Conservation (phyloP, 2,329 filamentous ascomycete species). For the Ophiocordyceps sinensis region DNA sequence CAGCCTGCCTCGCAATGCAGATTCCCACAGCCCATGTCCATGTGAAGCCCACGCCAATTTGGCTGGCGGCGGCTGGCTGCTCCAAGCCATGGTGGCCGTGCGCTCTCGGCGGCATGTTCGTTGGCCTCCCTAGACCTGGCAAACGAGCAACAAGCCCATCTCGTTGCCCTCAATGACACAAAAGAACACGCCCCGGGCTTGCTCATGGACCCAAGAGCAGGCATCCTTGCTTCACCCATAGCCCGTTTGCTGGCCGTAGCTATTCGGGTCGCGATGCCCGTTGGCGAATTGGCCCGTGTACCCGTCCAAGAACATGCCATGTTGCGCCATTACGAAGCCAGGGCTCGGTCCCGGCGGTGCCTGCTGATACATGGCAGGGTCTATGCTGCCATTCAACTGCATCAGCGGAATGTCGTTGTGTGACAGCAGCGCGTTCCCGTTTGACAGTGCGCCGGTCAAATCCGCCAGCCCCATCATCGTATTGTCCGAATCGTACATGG, state of each 20-base stretch:
- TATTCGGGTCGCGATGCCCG: constrained; percentile 3
- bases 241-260: constrained; percentile 6
- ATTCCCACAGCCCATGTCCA: no score
- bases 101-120: no score
- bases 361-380: constrained; percentile 9
- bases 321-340: constrained; percentile 8
- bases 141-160: no score
- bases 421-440: constrained; percentile 4
- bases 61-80: no score
- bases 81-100: no score
- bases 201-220: not conserved
- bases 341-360: constrained; percentile 4
- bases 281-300: constrained; percentile 7
- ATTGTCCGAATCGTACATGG: constrained; percentile 9
- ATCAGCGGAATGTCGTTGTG: constrained; percentile 5
- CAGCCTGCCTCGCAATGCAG: no score
- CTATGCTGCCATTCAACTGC: constrained; percentile 4
- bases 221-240: constrained; percentile 1
- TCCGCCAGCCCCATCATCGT: constrained; percentile 9
- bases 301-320: constrained; percentile 8
- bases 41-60: no score
- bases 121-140: no score
- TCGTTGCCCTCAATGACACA: no score
- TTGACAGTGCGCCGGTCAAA: constrained; percentile 7
- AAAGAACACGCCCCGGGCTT: not conserved